Base-by-base conservation (phyloP, 1,284 basidiomycete species). In the Sphaerobolus stellatus region DNA sequence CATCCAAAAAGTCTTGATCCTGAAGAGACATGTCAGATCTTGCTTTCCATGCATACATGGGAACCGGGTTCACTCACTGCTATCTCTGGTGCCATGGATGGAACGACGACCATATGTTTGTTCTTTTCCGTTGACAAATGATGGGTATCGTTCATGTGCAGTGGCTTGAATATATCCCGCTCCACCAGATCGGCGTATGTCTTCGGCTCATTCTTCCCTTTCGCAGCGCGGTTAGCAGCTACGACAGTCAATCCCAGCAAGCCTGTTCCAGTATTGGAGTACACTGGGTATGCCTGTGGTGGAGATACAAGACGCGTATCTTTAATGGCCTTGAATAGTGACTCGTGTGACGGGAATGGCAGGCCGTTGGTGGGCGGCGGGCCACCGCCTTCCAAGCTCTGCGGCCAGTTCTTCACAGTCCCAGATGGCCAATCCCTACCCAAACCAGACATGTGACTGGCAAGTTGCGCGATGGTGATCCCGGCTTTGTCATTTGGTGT, bases 191-290 rank as follows among this genome's bases (percentile, higher is more conserved):
- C 73, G 8, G 71, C 69, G 54, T 77, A 73, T 0, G 68, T 70
- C 4, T 62, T 55, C 1, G 71, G 71, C 31, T 62, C 63, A n/a
- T 59, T 50, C 5, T 64, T 53, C 5, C 65, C 61, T 5, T 64
- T 66, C 0, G 60, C 62, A 7, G 62, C 51, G n/a, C 61, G 61
- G 61, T 49, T 76, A 75, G 2, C 77, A 68, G 72, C 72, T 9
- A 79, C 68, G 49, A 76, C 73, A 8, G 72, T 68, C 6, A 63
- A 63, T 13, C 77, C 76, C 6, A 79, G 64, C 2, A 78, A 28
- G 20, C 66, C 63, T 18, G 72, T 71, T 1, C 76, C 80, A 0
- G 75, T 72, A 54, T 80, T 81, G 13, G 79, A 81, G 57, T 81
- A 81, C 14, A 75, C 65, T 0, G 78, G 77, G 56, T 71, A 78